phyloP scores from a whole-genome alignment of 345 rosid species.

The Citropsis articulata region DNA sequence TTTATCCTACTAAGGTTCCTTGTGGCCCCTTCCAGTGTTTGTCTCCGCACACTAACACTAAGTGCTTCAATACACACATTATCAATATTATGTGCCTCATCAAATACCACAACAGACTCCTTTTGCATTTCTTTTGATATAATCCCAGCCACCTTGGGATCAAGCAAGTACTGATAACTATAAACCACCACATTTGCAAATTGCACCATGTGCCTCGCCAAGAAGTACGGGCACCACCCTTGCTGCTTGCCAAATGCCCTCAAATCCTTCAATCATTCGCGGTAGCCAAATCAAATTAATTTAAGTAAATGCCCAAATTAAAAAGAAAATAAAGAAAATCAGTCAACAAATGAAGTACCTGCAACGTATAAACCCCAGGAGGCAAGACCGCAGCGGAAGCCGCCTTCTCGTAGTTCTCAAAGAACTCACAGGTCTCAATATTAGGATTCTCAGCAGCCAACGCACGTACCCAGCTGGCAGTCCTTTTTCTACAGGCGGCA shows the following conservation, averaged over 20 bases:
- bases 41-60: constrained; percentile 87
- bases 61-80: constrained; percentile 98
- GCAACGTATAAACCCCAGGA: constrained; percentile 91
- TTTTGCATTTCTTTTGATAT: constrained; percentile 96
- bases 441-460: constrained; percentile 70
- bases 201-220: constrained; percentile 96
- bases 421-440: constrained; percentile 76
- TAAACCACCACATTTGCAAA: constrained; percentile 89
- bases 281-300: not conserved
- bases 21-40: constrained; percentile 91
- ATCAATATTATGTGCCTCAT: constrained; percentile 97
- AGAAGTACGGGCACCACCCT: constrained; percentile 93
- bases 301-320: not conserved
- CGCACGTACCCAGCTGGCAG: constrained; percentile 91
- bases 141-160: constrained; percentile 96
- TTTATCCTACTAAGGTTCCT: constrained; percentile 73
- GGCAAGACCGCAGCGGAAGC: constrained; percentile 78
- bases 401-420: constrained; percentile 82
- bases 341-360: constrained; percentile 38
- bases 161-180: constrained; percentile 94
- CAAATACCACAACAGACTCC: constrained; percentile 94
- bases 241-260: constrained; percentile 78
- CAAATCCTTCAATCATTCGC: constrained; percentile 51
- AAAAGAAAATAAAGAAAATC: not conserved
- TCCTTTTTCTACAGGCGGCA: constrained; percentile 86